Base-by-base conservation (phyloP, 2,329 filamentous ascomycete species). In the Chrysoporthe cubensis region DNA sequence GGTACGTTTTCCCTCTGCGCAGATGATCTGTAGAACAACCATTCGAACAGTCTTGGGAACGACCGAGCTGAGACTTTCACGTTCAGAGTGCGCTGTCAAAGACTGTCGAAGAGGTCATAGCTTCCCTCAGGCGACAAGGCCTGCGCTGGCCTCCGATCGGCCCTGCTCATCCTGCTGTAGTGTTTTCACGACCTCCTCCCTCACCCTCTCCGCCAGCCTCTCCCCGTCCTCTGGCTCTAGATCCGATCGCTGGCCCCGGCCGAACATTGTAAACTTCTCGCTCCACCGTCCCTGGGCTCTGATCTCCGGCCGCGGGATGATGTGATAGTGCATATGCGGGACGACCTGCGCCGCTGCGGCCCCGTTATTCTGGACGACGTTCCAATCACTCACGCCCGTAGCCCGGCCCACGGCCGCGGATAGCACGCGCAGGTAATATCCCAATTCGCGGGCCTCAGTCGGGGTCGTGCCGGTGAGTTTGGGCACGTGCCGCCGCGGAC, bases 281-380 rank as follows among this genome's bases (percentile, higher is more conserved):
- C 86, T 86, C 73, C 80, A 81, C 59, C 80, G 77, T 7, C 82
- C 84, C 71, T 82, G 85, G 59, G 81, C 85, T 72, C 81, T 82
- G 67, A 86, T 86, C 80, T 91, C 88, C 0, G 94, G 94, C 48
- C 95, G 83, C 0, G 95, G 95, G 44, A 99, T 96, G 64, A 98
- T 86, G 74, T 99, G 96, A 77, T 96, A 98, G 78, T 99, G 95
- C 61, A 96, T 90, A 78, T 98, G 95, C 32, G 91, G 91, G 1
- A 98, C 94, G 18, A 97, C 93, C 80, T 98, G 95, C 2, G 94
- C 94, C 2, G 95, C 95, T 43, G 93, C 88, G 3, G 90, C 90
- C 18, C 95, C 93, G 74, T 97, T 98, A 77, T 98, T 98, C 82
- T 98, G 95, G 66, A 98, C 93, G 42, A 98, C 89, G 78, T 99